Conservation (phyloP, 805 yeast genomes). For the Yamadazyma paraphyllophila region DNA sequence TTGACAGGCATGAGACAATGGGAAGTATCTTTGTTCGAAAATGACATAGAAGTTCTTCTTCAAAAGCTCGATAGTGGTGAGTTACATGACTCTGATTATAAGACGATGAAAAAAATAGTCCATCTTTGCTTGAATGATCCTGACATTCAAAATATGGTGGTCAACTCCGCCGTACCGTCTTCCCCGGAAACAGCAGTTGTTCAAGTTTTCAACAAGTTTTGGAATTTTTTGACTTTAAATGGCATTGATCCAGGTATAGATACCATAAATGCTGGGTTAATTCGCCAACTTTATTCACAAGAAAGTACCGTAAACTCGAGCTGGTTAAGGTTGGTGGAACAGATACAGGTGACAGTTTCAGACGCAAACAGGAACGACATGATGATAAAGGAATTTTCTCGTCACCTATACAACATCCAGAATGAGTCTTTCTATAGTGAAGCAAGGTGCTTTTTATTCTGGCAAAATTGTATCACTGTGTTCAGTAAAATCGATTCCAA, state of each 20-base stretch:
- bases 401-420: conserved; percentile 53
- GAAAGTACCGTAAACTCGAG: not conserved
- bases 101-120: not conserved
- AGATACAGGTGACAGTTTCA: not conserved
- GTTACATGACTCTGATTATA: not conserved
- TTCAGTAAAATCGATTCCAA: conserved; percentile 33
- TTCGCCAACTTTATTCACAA: not conserved
- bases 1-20: conserved; percentile 34
- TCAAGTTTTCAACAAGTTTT: not conserved
- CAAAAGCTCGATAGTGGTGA: not conserved
- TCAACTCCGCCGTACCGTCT: not conserved
- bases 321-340: no score
- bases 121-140: conserved; percentile 3
- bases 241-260: not conserved
- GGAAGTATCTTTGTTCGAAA: conserved; percentile 19
- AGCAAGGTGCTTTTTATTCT: conserved; percentile 42
- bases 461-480: conserved; percentile 42
- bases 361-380: conserved; percentile 19
- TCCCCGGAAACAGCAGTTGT: no score
- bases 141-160: not conserved
- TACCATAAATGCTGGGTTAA: not conserved
- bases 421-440: conserved; percentile 48
- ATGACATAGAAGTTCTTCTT: not conserved
- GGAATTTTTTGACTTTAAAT: not conserved
- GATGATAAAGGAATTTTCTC: conserved; percentile 54